Evolutionary conservation across 495 filamentous ascomycete species (phyloP).

Genomic region (Lepidopterella palustris): DNA sequence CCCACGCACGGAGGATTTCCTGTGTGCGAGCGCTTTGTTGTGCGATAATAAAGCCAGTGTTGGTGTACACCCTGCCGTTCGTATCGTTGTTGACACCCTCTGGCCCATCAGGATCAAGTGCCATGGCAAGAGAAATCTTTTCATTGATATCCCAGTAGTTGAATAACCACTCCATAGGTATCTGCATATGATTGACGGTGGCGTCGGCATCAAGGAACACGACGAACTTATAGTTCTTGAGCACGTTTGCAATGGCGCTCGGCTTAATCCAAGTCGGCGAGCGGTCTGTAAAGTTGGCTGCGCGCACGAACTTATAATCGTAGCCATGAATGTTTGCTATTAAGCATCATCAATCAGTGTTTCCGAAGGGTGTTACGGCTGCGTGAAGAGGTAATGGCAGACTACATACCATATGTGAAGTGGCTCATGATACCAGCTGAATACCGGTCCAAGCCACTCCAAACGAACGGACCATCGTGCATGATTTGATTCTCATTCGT

Average conservation of each 20-base stretch:
- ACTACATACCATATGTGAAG: neutral
- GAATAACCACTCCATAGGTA: slow-evolving; percentile 49
- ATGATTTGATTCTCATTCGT: neutral
- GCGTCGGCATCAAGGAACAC: slow-evolving; percentile 48
- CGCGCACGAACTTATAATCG: slow-evolving; percentile 46
- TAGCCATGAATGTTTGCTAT: slow-evolving; percentile 47
- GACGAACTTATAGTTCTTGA: slow-evolving; percentile 43
- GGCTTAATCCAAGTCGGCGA: slow-evolving; percentile 47
- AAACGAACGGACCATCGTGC: neutral
- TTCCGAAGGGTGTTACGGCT: no score
- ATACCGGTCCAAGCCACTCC: neutral
- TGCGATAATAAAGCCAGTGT: slow-evolving; percentile 38
- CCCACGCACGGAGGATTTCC: slow-evolving; percentile 37
- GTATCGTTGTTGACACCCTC: slow-evolving; percentile 29
- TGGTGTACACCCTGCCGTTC: slow-evolving; percentile 28
- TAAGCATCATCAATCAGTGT: slow-evolving; percentile 45
- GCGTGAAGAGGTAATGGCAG: no score
- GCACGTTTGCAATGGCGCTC: slow-evolving; percentile 39
- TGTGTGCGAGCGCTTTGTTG: slow-evolving; percentile 31
- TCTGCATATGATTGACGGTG: slow-evolving; percentile 41
- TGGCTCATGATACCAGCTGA: slow-evolving; percentile 1
- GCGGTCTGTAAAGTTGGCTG: slow-evolving; percentile 28
- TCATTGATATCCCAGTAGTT: slow-evolving; percentile 46
- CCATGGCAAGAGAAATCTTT: slow-evolving; percentile 41
- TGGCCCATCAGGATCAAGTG: slow-evolving; percentile 17